Evolutionary conservation across 2,329 filamentous ascomycete species (phyloP).

Genomic region (Nigrospora oryzae): DNA sequence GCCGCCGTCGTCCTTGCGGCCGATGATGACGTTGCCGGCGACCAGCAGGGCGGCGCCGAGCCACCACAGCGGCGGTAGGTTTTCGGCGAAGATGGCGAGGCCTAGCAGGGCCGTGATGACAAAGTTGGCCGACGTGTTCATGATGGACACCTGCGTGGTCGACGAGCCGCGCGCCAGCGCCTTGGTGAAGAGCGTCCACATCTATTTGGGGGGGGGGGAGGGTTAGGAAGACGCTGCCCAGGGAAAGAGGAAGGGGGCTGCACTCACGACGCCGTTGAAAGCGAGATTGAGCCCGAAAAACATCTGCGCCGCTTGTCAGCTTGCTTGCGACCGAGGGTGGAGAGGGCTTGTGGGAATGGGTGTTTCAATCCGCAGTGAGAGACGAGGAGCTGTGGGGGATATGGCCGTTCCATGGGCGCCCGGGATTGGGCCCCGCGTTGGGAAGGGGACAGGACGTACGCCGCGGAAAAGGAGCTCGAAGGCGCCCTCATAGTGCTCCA

Average conservation of each 20-base stretch:
- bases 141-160: constrained; percentile 71
- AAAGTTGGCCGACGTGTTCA: constrained; percentile 79
- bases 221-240: neutral
- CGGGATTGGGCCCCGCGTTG: too few relatives aligned
- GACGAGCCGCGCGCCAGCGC: constrained; percentile 67
- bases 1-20: constrained; percentile 39
- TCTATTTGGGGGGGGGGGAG: constrained; percentile 27
- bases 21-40: constrained; percentile 71
- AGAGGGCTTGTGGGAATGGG: neutral
- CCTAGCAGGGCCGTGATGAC: constrained; percentile 69
- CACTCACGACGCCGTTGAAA: constrained; percentile 61
- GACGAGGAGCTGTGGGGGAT: too few relatives aligned
- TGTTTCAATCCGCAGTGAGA: too few relatives aligned
- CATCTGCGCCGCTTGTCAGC: constrained; percentile 31
- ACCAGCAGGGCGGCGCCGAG: constrained; percentile 63
- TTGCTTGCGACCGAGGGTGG: neutral
- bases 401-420: too few relatives aligned
- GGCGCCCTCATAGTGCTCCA: constrained; percentile 28
- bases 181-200: constrained; percentile 78
- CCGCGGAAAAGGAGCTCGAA: constrained; percentile 41
- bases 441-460: constrained; percentile 26
- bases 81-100: constrained; percentile 61
- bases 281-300: constrained; percentile 69
- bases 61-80: constrained; percentile 69
- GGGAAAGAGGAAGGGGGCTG: constrained; percentile 2